phyloP scores from a whole-genome alignment of 139 green algal species.

The Chlamydomonas asymmetrica region DNA sequence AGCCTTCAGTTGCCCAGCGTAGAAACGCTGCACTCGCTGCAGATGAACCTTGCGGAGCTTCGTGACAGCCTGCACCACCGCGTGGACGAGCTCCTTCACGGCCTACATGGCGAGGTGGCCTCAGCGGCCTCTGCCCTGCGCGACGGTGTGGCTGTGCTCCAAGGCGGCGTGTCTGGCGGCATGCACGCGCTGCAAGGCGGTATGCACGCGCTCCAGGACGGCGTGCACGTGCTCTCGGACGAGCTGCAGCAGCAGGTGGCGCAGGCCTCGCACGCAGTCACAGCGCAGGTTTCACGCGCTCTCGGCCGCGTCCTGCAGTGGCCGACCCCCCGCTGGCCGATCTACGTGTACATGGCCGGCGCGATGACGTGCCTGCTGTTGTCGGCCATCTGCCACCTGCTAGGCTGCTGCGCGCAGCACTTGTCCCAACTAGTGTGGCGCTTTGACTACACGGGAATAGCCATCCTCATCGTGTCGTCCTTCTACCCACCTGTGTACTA shows the following conservation, averaged over 20 bases:
- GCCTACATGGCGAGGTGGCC: slow-evolving; percentile 11
- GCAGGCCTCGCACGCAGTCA: too few species aligned
- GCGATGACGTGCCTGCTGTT: slow-evolving; percentile 90
- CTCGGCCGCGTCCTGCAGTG: slow-evolving; percentile 31
- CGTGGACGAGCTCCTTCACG: slow-evolving; percentile 12
- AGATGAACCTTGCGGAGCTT: neutral
- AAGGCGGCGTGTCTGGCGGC: neutral
- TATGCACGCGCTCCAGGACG: slow-evolving; percentile 16
- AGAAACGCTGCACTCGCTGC: slow-evolving; percentile 28
- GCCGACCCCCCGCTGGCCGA: slow-evolving; percentile 51
- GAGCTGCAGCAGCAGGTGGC: too few species aligned
- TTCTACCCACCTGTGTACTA: slow-evolving; percentile 96
- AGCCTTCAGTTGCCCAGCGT: too few species aligned
- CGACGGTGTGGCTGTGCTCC: neutral
- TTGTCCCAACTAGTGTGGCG: slow-evolving; percentile 73
- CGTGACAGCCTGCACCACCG: slow-evolving; percentile 29
- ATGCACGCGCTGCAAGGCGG: slow-evolving; percentile 19
- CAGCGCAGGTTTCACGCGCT: too few species aligned
- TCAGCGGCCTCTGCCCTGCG: neutral
- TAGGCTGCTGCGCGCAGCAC: slow-evolving; percentile 83
- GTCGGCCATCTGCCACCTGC: slow-evolving; percentile 84
- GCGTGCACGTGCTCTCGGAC: slow-evolving; percentile 5
- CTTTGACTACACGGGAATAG: slow-evolving; percentile 95
- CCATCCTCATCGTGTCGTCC: slow-evolving; percentile 91
- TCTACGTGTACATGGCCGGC: slow-evolving; percentile 79